phyloP scores from a whole-genome alignment of 495 filamentous ascomycete genomes.

The Umbilicaria muhlenbergii region DNA sequence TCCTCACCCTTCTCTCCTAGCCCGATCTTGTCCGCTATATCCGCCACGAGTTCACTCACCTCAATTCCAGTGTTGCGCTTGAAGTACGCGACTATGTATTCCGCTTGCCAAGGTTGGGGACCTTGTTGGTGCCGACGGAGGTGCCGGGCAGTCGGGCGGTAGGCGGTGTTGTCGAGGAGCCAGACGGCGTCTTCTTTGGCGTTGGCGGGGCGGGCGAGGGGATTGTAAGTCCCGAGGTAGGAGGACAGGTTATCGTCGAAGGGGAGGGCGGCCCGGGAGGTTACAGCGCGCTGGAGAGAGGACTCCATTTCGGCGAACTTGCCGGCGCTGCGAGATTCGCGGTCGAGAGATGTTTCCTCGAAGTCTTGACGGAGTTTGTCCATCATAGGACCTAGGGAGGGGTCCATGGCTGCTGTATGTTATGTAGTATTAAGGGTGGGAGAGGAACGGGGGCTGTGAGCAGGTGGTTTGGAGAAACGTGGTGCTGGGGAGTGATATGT shows the following conservation, averaged over 20 bases:
- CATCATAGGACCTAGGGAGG: constrained; percentile 1
- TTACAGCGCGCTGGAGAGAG: constrained; percentile 3
- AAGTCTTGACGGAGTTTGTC: constrained; percentile 10
- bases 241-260: constrained; percentile 10
- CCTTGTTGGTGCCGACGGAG: constrained; percentile 5
- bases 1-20: constrained; percentile 44
- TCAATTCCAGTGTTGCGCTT: constrained; percentile 48
- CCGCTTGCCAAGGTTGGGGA: constrained; percentile 48
- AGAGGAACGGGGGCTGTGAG: too few relatives aligned
- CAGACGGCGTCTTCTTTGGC: constrained; percentile 53
- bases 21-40: constrained; percentile 55
- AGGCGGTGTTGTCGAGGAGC: constrained; percentile 86
- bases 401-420: too few relatives aligned
- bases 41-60: constrained; percentile 48
- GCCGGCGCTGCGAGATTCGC: constrained; percentile 7
- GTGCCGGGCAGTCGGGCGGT: constrained; percentile 26
- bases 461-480: too few relatives aligned
- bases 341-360: constrained; percentile 9
- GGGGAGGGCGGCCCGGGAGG: constrained; percentile 9
- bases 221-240: constrained; percentile 20
- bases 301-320: constrained; percentile 8
- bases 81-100: constrained; percentile 72
- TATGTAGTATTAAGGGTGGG: too few relatives aligned
- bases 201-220: constrained; percentile 24
- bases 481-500: too few relatives aligned